Conservation (phyloP, 2,329 filamentous ascomycete genomes). For the Rhinocladiella mackenziei region DNA sequence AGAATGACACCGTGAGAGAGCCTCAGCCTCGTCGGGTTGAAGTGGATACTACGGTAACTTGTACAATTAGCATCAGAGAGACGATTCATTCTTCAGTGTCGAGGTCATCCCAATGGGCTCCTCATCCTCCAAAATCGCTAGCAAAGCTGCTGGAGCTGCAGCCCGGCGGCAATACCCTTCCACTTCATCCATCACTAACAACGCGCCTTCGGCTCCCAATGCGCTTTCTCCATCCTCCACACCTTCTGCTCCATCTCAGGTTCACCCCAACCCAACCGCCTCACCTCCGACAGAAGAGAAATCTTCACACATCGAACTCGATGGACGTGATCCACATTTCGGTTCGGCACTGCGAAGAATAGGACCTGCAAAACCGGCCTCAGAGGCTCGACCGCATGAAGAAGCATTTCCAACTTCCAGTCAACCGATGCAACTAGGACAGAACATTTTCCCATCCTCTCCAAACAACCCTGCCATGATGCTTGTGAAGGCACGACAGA, state of each 20-base stretch:
- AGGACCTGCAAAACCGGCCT: conserved; percentile 52
- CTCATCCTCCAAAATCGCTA: conserved; percentile 27
- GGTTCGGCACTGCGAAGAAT: conserved; percentile 73
- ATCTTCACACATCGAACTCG: conserved; percentile 48
- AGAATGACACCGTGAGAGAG: too few relatives aligned
- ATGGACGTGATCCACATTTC: conserved; percentile 61
- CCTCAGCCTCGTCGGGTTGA: too few relatives aligned
- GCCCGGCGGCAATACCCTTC: conserved; percentile 28
- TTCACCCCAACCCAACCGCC: conserved; percentile 20
- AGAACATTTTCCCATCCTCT: conserved; percentile 37
- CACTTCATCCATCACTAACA: conserved; percentile 25
- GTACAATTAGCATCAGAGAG: too few relatives aligned
- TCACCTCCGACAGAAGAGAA: conserved; percentile 18
- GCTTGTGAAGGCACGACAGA: conserved; percentile 50
- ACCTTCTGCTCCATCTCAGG: conserved; percentile 20
- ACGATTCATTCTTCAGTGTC: too few relatives aligned
- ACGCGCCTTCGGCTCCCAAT: conserved; percentile 16
- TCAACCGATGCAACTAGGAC: conserved; percentile 31
- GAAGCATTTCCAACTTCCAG: conserved; percentile 32
- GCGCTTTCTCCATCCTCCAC: conserved; percentile 3
- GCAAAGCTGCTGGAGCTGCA: conserved; percentile 24
- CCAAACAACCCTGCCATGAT: conserved; percentile 53
- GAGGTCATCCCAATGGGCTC: conserved; percentile 29
- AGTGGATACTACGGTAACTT: too few relatives aligned
- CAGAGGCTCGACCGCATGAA: conserved; percentile 29